A percentile compares a stretch with the other conserved stretches of the same genome.
These are phyloP conservation scores for Trichomonas tenax DNA, from an alignment of 208 protist species.

Conservation along the genomic window DNA sequence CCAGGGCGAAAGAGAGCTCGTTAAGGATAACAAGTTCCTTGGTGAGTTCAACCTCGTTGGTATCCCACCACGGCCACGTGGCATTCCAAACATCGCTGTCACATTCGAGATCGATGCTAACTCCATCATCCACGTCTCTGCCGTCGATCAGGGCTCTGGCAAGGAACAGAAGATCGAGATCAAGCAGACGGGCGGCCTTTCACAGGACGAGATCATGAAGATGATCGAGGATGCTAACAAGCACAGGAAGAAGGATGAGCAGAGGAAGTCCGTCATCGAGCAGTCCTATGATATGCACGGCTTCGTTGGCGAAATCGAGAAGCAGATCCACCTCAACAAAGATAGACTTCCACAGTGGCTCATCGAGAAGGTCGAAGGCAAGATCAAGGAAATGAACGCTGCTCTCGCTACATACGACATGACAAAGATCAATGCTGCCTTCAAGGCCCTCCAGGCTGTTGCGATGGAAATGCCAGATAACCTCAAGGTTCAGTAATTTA, in stretches of 20 bases:
- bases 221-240: conserved; percentile 57
- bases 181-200: conserved; percentile 52
- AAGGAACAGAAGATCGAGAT: conserved; percentile 57
- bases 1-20: conserved; percentile 70
- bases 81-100: conserved; percentile 62
- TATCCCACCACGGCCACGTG: conserved; percentile 54
- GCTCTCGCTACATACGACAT: not conserved
- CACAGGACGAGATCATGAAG: conserved; percentile 50
- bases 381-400: not conserved
- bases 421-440: not conserved
- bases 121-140: conserved; percentile 64
- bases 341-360: not conserved
- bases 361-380: not conserved
- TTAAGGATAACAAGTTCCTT: conserved; percentile 63
- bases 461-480: not conserved
- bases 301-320: not conserved
- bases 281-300: conserved; percentile 34
- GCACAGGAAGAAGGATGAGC: conserved; percentile 32
- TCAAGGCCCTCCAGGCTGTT: not conserved
- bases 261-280: conserved; percentile 34
- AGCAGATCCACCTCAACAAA: not conserved
- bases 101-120: conserved; percentile 69
- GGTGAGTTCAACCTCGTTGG: conserved; percentile 59
- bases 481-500: not conserved
- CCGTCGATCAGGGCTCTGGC: conserved; percentile 57